Evolutionary conservation across 2,329 filamentous ascomycete genomes (phyloP).

Genomic region (Pseudogymnoascus destructans): DNA sequence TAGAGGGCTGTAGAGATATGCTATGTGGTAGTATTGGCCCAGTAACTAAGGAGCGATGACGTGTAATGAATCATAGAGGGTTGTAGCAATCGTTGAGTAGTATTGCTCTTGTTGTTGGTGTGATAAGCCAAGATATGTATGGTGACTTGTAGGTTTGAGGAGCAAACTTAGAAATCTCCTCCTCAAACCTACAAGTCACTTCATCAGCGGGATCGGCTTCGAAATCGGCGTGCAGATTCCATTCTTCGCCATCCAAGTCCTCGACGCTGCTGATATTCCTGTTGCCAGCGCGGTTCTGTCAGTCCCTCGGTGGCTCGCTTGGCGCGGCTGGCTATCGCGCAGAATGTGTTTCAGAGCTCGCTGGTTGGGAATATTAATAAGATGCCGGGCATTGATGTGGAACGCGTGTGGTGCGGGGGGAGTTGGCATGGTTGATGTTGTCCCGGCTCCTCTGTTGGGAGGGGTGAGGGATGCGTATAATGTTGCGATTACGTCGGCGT

Average conservation of each 20-base stretch:
- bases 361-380: neutral
- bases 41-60: too few species aligned
- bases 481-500: neutral
- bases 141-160: too few species aligned
- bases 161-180: too few species aligned
- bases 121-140: too few species aligned
- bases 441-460: neutral
- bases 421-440: neutral
- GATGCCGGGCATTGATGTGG: neutral
- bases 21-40: too few species aligned
- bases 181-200: too few species aligned
- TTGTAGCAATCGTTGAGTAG: too few species aligned
- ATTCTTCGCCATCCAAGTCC: conserved; percentile 32
- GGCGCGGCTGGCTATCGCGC: conserved; percentile 50
- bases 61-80: too few species aligned
- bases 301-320: conserved; percentile 51
- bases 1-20: too few species aligned
- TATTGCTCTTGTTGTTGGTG: too few species aligned
- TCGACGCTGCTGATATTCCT: conserved; percentile 36
- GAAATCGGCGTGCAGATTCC: conserved; percentile 18
- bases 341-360: conserved; percentile 42
- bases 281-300: conserved; percentile 46
- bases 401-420: neutral
- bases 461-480: neutral
- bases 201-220: conserved; percentile 12